Conservation (phyloP, 129 eudicot genomes). For the Scalesia atractyloides region DNA sequence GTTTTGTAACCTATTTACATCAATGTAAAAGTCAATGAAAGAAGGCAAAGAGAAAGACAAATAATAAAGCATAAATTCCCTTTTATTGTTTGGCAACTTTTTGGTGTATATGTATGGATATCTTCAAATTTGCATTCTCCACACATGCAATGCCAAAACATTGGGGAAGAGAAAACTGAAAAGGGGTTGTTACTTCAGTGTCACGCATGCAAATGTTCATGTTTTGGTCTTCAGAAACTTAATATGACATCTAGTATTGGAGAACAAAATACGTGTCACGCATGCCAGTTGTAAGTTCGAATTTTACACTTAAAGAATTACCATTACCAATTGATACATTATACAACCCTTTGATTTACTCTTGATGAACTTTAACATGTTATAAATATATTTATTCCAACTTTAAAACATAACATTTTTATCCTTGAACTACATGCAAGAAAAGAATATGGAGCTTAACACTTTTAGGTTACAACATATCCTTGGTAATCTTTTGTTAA, state of each 20-base stretch:
- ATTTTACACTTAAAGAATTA: not conserved
- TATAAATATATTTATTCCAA: not conserved
- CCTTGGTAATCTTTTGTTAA: too few species aligned
- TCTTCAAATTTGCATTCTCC: slow-evolving; percentile 36
- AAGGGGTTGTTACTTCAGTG: slow-evolving; percentile 29
- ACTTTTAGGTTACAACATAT: too few species aligned
- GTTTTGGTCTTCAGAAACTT: slow-evolving; percentile 27
- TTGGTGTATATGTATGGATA: slow-evolving; percentile 27
- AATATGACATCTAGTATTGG: not conserved
- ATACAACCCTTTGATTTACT: not conserved
- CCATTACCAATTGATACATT: not conserved
- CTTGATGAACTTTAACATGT: not conserved
- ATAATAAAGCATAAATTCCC: slow-evolving; percentile 37
- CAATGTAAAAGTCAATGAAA: slow-evolving; percentile 34
- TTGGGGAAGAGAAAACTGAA: slow-evolving; percentile 40
- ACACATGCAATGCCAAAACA: slow-evolving; percentile 44
- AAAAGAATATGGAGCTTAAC: too few species aligned
- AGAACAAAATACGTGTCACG: not conserved
- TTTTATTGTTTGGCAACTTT: not conserved
- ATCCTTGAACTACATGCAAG: too few species aligned
- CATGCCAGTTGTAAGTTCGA: not conserved
- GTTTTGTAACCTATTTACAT: not conserved
- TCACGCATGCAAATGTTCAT: slow-evolving; percentile 22
- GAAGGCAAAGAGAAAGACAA: slow-evolving; percentile 37
- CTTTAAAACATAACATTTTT: too few species aligned